Conservation (phyloP, 306 rosid species). For the Inga leiocalycina region DNA sequence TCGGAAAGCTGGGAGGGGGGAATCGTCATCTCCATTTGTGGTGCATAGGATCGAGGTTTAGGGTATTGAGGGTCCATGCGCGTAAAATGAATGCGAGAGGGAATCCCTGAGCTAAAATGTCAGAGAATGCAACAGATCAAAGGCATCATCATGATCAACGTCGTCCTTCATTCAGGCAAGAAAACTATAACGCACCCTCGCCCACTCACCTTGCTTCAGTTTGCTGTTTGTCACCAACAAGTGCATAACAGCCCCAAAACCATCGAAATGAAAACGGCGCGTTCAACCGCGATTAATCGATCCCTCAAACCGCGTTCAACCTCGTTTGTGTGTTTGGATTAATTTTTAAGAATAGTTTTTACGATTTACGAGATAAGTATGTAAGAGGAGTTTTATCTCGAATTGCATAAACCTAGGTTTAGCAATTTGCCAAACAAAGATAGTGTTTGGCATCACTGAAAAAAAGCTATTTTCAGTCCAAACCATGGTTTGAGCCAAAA, state of each 20-base stretch:
- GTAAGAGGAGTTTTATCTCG: too few species aligned
- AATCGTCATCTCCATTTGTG: conserved; percentile 61
- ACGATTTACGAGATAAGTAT: too few species aligned
- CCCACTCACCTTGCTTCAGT: neutral
- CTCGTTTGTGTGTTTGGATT: fast-evolving
- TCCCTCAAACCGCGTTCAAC: too few species aligned
- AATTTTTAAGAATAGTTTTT: too few species aligned
- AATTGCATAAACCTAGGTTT: too few species aligned
- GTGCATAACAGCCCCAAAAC: neutral
- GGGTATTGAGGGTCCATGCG: conserved; percentile 50
- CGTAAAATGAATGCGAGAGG: neutral
- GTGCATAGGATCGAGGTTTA: conserved; percentile 50
- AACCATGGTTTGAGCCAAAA: too few species aligned
- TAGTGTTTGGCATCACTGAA: too few species aligned
- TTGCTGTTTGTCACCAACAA: neutral
- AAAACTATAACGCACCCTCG: neutral
- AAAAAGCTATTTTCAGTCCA: too few species aligned
- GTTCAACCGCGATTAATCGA: neutral
- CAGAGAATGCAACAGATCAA: neutral
- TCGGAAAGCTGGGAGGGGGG: conserved; percentile 72
- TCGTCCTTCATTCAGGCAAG: neutral
- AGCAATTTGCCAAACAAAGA: too few species aligned
- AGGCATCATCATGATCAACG: neutral
- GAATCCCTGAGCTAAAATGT: neutral
- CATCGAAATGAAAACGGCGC: neutral